Base-by-base conservation (phyloP, 2,329 filamentous ascomycete species). In the Fusarium sp. region DNA sequence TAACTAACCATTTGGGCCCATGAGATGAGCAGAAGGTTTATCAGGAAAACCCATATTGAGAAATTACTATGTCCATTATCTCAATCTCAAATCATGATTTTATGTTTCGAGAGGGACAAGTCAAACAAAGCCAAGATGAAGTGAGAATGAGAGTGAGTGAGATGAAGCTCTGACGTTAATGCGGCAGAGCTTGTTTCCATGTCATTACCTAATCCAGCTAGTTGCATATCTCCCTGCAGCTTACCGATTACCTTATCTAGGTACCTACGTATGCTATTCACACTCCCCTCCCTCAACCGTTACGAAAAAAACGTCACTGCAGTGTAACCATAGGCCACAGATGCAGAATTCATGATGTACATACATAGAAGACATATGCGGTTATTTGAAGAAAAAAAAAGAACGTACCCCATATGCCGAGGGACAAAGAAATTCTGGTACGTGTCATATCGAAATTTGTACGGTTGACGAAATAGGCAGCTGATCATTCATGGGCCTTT, bases 1-100 rank as follows among this genome's bases (percentile, higher is more conserved):
- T 18, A 40, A 78, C 79, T 72, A 73, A 88, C 87, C 87, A 75
- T 85, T 88, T 17, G 87, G 86, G 63, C 87, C 87, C 55, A 86
- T 77, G 11, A 89, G 79, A 72, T 88, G 84, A 39, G 86, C 84
- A 60, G 84, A 77, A 36, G 86, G 85, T 72, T 77, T 78, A 71
- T 82, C 77, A 54, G 82, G 81, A 52, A 85, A 83, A 52, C 78
- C 77, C 83, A 85, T 84, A 27, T 58, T 64, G 29, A 42, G 41
- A 61, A 46, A 41, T 57, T 43, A 21, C 43, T 53, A 50, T 62
- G 43, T 62, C 67, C 70, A 75, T 73, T 66, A 58, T 74, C 37
- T 57, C 58, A 50, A 18, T 73, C 41, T 58, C 58, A 48, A 20
- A 33, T 27, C 20, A 48, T 25, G 36, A 25, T 8, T n/a, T 15